These are phyloP conservation scores for Sporormia fimetaria DNA, from an alignment of 495 filamentous ascomycete species.

Conservation along the genomic window DNA sequence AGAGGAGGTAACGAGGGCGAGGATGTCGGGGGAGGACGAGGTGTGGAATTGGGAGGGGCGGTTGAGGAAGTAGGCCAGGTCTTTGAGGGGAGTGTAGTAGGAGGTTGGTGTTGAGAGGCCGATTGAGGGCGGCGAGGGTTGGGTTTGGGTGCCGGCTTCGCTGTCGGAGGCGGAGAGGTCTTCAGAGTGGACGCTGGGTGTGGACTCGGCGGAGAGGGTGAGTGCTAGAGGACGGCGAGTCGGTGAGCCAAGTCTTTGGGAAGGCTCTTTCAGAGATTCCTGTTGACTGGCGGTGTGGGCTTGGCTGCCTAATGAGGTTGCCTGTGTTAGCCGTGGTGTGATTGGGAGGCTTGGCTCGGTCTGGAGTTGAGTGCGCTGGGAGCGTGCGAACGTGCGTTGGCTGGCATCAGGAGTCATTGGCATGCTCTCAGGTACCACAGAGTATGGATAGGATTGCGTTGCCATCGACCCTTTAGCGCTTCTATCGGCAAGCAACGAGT, in stretches of 20 bases:
- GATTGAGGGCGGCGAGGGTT: constrained; percentile 22
- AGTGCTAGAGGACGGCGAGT: no score
- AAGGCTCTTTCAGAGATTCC: no score
- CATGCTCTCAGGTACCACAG: constrained; percentile 4
- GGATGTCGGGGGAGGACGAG: constrained; percentile 41
- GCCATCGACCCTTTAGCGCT: background rate
- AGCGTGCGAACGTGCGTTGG: constrained; percentile 8
- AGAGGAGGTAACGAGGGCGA: constrained; percentile 53
- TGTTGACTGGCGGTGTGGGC: constrained; percentile 4
- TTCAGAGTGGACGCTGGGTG: constrained; percentile 11
- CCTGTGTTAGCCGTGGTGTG: constrained; percentile 21
- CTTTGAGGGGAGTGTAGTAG: constrained; percentile 58
- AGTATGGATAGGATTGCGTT: background rate
- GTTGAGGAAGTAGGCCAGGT: constrained; percentile 36
- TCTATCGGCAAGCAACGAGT: background rate
- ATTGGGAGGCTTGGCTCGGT: constrained; percentile 17
- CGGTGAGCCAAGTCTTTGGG: no score
- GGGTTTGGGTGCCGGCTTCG: background rate
- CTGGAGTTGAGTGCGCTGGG: constrained; percentile 7
- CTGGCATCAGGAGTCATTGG: constrained; percentile 25
- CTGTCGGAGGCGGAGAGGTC: constrained; percentile 8
- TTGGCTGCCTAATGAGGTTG: constrained; percentile 8
- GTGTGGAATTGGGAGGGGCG: constrained; percentile 20
- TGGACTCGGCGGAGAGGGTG: constrained; percentile 1
- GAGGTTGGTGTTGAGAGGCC: constrained; percentile 52